Percentiles rank a stretch among this genome's conserved stretches.
phyloP scores from a whole-genome alignment of 345 rosid genomes.

The Draba incana region DNA sequence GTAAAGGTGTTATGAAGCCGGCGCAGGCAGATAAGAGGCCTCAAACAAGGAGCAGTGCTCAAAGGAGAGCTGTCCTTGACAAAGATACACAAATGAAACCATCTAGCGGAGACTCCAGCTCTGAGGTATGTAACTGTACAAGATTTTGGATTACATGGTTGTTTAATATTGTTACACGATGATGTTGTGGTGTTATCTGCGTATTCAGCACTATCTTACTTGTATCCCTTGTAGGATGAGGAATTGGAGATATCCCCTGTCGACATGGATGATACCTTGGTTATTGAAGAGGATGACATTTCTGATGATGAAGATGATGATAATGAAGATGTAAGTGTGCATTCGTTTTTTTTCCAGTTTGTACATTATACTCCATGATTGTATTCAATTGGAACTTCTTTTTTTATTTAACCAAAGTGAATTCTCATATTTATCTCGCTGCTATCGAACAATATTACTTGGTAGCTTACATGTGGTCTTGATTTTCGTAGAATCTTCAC shows the following conservation, averaged over 20 bases:
- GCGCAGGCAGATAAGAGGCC: conserved; percentile 86
- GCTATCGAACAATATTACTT: not conserved
- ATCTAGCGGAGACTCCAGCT: conserved; percentile 73
- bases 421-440: conserved; percentile 11
- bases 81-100: conserved; percentile 79
- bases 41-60: conserved; percentile 92
- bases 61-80: conserved; percentile 80
- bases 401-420: conserved; percentile 6
- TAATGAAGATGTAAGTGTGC: conserved; percentile 83
- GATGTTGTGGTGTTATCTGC: conserved; percentile 30
- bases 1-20: conserved; percentile 92
- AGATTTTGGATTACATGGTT: conserved; percentile 15
- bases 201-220: conserved; percentile 1
- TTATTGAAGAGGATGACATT: conserved; percentile 97
- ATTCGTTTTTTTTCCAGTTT: conserved; percentile 3
- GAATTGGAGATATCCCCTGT: conserved; percentile 88
- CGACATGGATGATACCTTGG: conserved; percentile 91
- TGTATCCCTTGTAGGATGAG: conserved; percentile 71
- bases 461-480: conserved; percentile 7
- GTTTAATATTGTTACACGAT: conserved; percentile 20
- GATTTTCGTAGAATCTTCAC: not conserved
- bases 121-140: conserved; percentile 69
- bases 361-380: not conserved
- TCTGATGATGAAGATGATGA: conserved; percentile 96
- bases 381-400: conserved; percentile 8